Percentiles rank a stretch among this genome's conserved stretches.
phyloP scores from a whole-genome alignment of 1,284 basidiomycete species.

The Malassezia sp. region DNA sequence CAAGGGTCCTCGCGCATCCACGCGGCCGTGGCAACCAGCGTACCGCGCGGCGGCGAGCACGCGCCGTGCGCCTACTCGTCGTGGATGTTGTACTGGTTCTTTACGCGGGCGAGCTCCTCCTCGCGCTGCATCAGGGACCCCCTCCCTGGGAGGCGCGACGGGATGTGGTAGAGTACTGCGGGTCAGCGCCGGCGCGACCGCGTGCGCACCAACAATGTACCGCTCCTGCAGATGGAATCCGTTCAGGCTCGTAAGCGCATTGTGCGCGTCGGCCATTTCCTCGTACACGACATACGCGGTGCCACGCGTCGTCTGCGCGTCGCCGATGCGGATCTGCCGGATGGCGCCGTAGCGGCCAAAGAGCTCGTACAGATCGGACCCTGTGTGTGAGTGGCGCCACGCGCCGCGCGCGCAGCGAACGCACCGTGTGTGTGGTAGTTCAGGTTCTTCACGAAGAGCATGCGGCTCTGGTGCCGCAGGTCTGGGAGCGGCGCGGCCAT shows the following conservation, averaged over 20 bases:
- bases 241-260: constrained; percentile 88
- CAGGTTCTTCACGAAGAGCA: constrained; percentile 55
- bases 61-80: constrained; percentile 33
- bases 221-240: constrained; percentile 97
- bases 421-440: constrained; percentile 71
- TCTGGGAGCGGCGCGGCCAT: constrained; percentile 3
- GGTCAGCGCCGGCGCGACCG: neutral
- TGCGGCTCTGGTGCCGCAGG: constrained; percentile 21
- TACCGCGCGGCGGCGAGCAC: no score
- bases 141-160: constrained; percentile 75
- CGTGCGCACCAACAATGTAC: constrained; percentile 59
- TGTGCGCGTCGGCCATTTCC: constrained; percentile 56
- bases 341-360: constrained; percentile 96
- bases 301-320: constrained; percentile 77
- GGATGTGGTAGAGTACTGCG: constrained; percentile 90
- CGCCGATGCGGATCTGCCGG: constrained; percentile 85
- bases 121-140: constrained; percentile 83
- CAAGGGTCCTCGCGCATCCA: no score
- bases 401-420: neutral
- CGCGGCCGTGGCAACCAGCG: no score
- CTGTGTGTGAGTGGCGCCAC: constrained; percentile 46
- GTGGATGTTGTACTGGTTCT: constrained; percentile 57
- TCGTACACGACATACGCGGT: constrained; percentile 71
- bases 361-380: constrained; percentile 87
- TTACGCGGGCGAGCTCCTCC: constrained; percentile 74